Evolutionary conservation across 1,284 basidiomycete species (phyloP).

Genomic region (Cryptococcus sp.): DNA sequence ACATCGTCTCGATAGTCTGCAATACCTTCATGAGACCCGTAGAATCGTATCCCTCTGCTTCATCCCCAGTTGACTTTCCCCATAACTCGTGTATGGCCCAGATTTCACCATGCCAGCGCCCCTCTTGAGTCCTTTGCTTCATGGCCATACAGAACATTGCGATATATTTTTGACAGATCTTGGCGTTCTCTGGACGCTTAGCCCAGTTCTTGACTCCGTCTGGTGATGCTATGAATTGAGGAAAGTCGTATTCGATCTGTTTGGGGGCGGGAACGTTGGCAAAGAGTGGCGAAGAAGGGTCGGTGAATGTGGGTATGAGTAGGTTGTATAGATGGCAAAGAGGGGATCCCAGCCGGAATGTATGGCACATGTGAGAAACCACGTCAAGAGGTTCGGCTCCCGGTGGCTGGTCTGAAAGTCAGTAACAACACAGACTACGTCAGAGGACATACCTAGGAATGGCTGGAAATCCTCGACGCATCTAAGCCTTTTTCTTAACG

Average conservation of each 20-base stretch:
- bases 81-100: constrained; percentile 68
- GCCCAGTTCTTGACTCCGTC: constrained; percentile 67
- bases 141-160: constrained; percentile 55
- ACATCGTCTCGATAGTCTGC: constrained; percentile 81
- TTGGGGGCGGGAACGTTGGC: constrained; percentile 51
- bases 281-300: constrained; percentile 53
- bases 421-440: neutral
- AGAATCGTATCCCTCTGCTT: constrained; percentile 39
- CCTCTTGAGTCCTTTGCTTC: constrained; percentile 48
- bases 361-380: constrained; percentile 90
- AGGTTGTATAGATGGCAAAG: constrained; percentile 95
- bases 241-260: constrained; percentile 47
- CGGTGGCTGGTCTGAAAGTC: constrained; percentile 36
- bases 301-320: constrained; percentile 61
- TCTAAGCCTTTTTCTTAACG: constrained; percentile 36
- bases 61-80: constrained; percentile 75
- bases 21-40: constrained; percentile 87
- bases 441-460: constrained; percentile 38
- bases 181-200: constrained; percentile 63
- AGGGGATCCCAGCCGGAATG: constrained; percentile 85
- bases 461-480: constrained; percentile 42
- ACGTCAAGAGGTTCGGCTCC: constrained; percentile 46
- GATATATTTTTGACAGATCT: constrained; percentile 61
- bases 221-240: constrained; percentile 58
- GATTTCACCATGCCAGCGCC: constrained; percentile 51